Percentiles rank a stretch among this genome's conserved stretches.
Evolutionary conservation across 169 alveolate species (phyloP).

Genomic region (Eimeria sp.): DNA sequence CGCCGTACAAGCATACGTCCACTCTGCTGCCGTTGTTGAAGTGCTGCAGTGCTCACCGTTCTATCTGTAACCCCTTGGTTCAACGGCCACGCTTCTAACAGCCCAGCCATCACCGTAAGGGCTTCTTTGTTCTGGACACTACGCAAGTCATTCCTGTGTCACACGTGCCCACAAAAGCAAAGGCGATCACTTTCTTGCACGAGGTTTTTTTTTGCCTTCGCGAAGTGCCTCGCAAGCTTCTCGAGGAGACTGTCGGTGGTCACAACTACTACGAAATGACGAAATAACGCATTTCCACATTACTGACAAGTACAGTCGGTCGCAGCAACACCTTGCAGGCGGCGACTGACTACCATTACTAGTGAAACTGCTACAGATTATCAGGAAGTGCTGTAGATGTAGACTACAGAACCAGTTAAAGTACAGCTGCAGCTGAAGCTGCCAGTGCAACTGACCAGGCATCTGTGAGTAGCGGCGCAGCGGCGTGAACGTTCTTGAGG

Average conservation of each 20-base stretch:
- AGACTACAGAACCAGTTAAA: neutral
- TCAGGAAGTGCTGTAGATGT: neutral
- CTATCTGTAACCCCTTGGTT: neutral
- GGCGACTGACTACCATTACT: neutral
- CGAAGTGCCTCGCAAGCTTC: neutral
- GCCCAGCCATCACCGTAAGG: neutral
- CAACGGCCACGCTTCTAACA: neutral
- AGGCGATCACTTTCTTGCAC: neutral
- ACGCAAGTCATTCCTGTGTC: constrained; percentile 9
- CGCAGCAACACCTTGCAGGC: neutral
- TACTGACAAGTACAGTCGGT: neutral
- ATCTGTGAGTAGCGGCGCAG: constrained; percentile 34
- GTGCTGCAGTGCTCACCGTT: neutral
- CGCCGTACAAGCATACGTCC: neutral
- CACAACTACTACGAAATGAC: neutral
- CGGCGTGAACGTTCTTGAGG: constrained; percentile 24
- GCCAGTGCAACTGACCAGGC: constrained; percentile 58
- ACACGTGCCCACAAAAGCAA: constrained; percentile 3
- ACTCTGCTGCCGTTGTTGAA: neutral
- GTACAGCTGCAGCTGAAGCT: neutral
- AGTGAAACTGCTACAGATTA: neutral
- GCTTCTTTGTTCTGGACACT: neutral
- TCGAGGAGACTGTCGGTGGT: no score
- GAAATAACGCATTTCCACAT: neutral
- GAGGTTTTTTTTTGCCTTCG: no score